Conservation (phyloP, 768 basidiomycete species). For the Gloeostereum incarnatum region DNA sequence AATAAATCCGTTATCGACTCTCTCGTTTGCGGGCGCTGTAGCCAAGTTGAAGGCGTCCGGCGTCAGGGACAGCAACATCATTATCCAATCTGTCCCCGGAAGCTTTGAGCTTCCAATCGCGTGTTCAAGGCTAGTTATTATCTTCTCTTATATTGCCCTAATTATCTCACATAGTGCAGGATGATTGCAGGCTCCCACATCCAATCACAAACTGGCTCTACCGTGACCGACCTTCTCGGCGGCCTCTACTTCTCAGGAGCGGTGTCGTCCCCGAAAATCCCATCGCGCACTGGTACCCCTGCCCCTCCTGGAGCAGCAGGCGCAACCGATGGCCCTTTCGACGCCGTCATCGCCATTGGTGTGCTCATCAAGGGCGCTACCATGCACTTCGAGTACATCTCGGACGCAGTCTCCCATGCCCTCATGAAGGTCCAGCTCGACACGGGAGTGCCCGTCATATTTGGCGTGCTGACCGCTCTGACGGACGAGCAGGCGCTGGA, state of each 20-base stretch:
- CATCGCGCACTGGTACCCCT: slow-evolving; percentile 45
- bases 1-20: slow-evolving; percentile 83
- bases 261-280: slow-evolving; percentile 19
- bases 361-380: slow-evolving; percentile 97
- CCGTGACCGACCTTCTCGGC: slow-evolving; percentile 73
- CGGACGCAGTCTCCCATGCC: slow-evolving; percentile 85
- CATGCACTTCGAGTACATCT: slow-evolving; percentile 99
- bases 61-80: slow-evolving; percentile 85
- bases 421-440: slow-evolving; percentile 95
- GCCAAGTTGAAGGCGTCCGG: slow-evolving; percentile 76
- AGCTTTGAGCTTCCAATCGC: slow-evolving; percentile 92
- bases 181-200: slow-evolving; percentile 83
- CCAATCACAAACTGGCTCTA: slow-evolving; percentile 69
- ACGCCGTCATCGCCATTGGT: slow-evolving; percentile 95
- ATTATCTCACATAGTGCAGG: too few species aligned
- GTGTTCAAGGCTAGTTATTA: slow-evolving; percentile 62
- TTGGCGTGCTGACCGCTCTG: slow-evolving; percentile 90
- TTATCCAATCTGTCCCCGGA: slow-evolving; percentile 87
- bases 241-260: slow-evolving; percentile 43
- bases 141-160: slow-evolving; percentile 3
- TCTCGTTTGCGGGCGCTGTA: slow-evolving; percentile 71
- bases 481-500: slow-evolving; percentile 92
- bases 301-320: slow-evolving; percentile 25
- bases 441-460: slow-evolving; percentile 89
- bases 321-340: slow-evolving; percentile 62